Base-by-base conservation (phyloP, 176 grass and related monocot genomes). In the Triticum dicoccoides region DNA sequence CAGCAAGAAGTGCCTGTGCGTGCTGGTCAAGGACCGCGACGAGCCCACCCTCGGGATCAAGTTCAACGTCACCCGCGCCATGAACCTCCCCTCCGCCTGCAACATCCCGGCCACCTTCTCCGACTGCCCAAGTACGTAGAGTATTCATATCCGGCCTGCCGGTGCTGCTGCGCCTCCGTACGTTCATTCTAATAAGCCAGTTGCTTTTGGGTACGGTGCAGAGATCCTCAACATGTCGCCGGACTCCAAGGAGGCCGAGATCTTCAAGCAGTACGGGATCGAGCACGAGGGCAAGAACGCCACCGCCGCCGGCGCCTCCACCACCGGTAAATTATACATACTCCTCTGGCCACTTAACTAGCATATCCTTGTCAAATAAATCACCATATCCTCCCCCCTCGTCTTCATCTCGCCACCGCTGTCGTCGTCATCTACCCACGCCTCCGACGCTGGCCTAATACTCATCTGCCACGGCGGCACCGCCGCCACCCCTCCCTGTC, bases 11-110 rank as follows among this genome's bases (percentile, higher is more conserved):
- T 98, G 96, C 69, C 18, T 98, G 33, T 98, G 96, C 89, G 49
- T 95, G 49, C 88, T 98, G 15, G 67, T 98, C 77, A 91, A 92
- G 88, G 89, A 98, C 85, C 81, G 93, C 6, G 66, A 98, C 89
- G 88, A 98, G 69, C 93, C 96, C 0, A 86, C 86, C 34, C 71
- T 98, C 0, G 93, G 96, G 2, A 37, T 98, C 41, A 90, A 89
- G 78, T 20, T 98, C 86, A 98, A 98, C 85, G 84, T 95, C 86
- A 89, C 93, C 1, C 83, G 91, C 73, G 93, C 91, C 69, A 80
- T 98, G 81, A 29, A 73, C 34, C 87, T 97, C 33, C 93, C 96
- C 25, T 2, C 58, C 44, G 2, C 11, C 62, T 98, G 96, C 87
- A 39, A 29, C 23, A 1, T 42, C 35, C 37, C 73, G 0, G 77